Conservation (phyloP, 1,284 basidiomycete genomes). For the Moesziomyces sp. region DNA sequence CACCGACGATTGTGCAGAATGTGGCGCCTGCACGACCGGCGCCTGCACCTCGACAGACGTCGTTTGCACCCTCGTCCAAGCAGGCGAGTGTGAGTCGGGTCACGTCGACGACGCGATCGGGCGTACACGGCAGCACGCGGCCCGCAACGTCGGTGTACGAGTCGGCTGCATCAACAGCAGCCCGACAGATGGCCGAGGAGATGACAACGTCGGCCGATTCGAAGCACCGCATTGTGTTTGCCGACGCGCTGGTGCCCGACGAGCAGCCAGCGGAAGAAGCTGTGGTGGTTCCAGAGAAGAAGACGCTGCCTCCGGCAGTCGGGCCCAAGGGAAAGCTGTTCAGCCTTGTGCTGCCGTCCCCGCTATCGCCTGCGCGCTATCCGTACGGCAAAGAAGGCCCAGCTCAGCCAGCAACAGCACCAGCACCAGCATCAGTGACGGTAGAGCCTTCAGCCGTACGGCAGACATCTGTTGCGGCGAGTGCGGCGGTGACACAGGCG, state of each 20-base stretch:
- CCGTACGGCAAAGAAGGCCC: conserved; percentile 42
- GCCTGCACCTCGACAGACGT: conserved; percentile 9
- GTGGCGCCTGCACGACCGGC: not conserved
- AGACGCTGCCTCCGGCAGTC: conserved; percentile 17
- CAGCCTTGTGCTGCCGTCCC: conserved; percentile 37
- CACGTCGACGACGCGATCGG: conserved; percentile 8
- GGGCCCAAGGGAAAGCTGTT: conserved; percentile 50
- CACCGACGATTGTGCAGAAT: not conserved
- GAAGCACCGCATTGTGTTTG: conserved; percentile 27
- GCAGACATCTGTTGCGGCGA: not conserved
- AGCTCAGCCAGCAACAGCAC: not conserved
- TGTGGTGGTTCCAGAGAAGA: not conserved
- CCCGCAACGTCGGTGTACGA: not conserved
- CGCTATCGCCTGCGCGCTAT: conserved; percentile 40
- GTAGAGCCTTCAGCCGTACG: no score
- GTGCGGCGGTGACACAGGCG: not conserved
- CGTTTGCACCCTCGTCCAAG: conserved; percentile 12
- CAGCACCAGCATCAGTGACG: not conserved
- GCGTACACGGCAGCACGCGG: not conserved
- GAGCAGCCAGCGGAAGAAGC: not conserved
- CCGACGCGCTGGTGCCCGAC: conserved; percentile 19
- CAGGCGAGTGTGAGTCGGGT: conserved; percentile 12
- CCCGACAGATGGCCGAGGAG: not conserved
- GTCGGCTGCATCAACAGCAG: not conserved
- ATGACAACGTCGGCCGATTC: not conserved